Percentiles rank a stretch among this genome's conserved stretches.
These are phyloP conservation scores for Rhodotorula mucilaginosa DNA, from an alignment of 1,284 basidiomycete genomes.

Conservation along the genomic window DNA sequence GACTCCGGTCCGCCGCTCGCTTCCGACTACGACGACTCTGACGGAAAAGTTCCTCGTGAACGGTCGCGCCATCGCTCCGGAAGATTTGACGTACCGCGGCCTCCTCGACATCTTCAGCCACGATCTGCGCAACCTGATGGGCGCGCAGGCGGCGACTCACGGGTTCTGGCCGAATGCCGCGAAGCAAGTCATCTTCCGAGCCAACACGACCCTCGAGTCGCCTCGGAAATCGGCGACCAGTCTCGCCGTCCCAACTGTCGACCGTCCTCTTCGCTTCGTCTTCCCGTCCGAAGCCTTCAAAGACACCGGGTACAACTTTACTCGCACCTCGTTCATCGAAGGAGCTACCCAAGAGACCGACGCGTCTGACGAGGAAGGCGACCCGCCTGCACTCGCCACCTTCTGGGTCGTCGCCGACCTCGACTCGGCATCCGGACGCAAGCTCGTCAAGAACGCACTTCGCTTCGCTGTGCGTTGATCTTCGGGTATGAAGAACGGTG, in stretches of 20 bases:
- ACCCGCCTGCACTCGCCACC: slow-evolving; percentile 48
- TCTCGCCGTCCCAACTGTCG: slow-evolving; percentile 53
- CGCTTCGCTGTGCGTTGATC: slow-evolving; percentile 59
- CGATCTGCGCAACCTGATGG: slow-evolving; percentile 48
- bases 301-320: slow-evolving; percentile 49
- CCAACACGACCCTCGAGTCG: slow-evolving; percentile 11
- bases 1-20: neutral
- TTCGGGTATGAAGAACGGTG: too few relatives aligned
- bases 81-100: slow-evolving; percentile 52
- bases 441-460: slow-evolving; percentile 63
- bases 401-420: slow-evolving; percentile 77
- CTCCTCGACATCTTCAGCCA: slow-evolving; percentile 60
- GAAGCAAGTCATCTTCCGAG: slow-evolving; percentile 60
- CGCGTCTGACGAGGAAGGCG: slow-evolving; percentile 24
- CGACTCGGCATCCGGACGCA: slow-evolving; percentile 62
- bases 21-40: slow-evolving; percentile 37
- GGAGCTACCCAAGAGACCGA: neutral
- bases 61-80: slow-evolving; percentile 57
- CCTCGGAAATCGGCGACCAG: slow-evolving; percentile 33
- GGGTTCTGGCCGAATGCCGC: slow-evolving; percentile 48
- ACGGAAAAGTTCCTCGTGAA: slow-evolving; percentile 61
- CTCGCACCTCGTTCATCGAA: slow-evolving; percentile 43
- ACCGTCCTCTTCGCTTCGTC: slow-evolving; percentile 55
- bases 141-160: slow-evolving; percentile 67
- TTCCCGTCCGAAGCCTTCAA: slow-evolving; percentile 58